phyloP scores from a whole-genome alignment of 2,329 filamentous ascomycete genomes.

The Ceratocystis huliohia region DNA sequence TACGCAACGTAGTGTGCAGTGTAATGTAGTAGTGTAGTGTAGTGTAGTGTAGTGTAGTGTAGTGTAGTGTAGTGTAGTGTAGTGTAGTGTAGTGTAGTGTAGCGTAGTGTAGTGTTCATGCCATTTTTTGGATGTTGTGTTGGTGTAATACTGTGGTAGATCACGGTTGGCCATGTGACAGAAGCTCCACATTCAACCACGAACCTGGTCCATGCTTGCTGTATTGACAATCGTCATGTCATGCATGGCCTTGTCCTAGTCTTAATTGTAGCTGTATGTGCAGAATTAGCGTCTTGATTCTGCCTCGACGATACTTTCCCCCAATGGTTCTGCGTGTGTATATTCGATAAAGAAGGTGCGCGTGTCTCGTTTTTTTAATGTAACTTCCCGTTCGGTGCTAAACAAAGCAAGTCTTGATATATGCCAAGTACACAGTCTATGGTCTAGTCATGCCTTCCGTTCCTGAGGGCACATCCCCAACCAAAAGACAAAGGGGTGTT shows the following conservation, averaged over 20 bases:
- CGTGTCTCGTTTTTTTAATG: not conserved
- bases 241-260: too few species aligned
- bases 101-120: not conserved
- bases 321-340: not conserved
- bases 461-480: slow-evolving; percentile 2
- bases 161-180: not conserved
- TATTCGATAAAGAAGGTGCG: not conserved
- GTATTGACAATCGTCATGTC: not conserved
- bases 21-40: not conserved
- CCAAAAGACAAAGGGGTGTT: not conserved
- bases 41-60: not conserved
- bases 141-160: not conserved
- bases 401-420: not conserved
- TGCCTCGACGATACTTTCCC: not conserved
- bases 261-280: too few species aligned
- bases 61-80: too few species aligned
- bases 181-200: not conserved
- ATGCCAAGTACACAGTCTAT: not conserved
- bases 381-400: not conserved
- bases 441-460: not conserved
- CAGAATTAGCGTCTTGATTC: too few species aligned
- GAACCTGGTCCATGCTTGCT: not conserved
- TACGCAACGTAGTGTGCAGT: not conserved
- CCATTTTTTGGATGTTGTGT: not conserved
- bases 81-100: not conserved